Base-by-base conservation (phyloP, 148 eudicot genomes). In the Silene latifolia region DNA sequence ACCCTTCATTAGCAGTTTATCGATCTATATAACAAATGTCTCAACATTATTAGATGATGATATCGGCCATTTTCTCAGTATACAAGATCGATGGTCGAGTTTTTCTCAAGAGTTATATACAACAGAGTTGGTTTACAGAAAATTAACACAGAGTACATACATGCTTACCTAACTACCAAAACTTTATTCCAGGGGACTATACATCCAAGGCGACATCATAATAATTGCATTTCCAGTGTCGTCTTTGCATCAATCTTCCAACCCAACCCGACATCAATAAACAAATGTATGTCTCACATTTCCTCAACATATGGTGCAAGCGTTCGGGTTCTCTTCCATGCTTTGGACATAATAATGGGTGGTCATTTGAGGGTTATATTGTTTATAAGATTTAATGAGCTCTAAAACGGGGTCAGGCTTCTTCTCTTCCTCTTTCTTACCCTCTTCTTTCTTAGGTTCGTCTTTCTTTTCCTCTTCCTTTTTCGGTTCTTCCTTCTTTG, bases 271-370 rank as follows among this genome's bases (percentile, higher is more conserved):
- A 65, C 69, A 27, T 32, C 69, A 15, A 65, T 65, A 65, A 65
- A 32, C 39, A 77, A 14, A 27, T 58, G 18, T 2, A 11, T 8
- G 46, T 42, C 9, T 51, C 18, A 17, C 4, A 29, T 13, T 44
- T 9, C 27, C 15, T 83, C 80, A 90, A 51, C 83, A 86, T 24
- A 91, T 87, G n/a, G 79, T 72, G 70, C 97, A 91, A 64, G 93
- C 89, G 72, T 87, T 91, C 0, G 97, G 97, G 70, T 91, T 89
- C 78, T 91, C 97, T 78, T 91, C 97, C 72, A 89, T 80, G 84
- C 97, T 87, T 57, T 86, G 85, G 62, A 74, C 85, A 82, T 85
- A 72, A 74, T 89, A 82, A 32, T 80, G 62, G 5, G 85, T 51
- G 9, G 85, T 73, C 76, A 76, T 77, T 53, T 83, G 85, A 76